Evolutionary conservation across 164 flowering plant genomes (phyloP), one percentile per base, ranked within the genome.

Genomic region (Paratinospora sagittata): DNA sequence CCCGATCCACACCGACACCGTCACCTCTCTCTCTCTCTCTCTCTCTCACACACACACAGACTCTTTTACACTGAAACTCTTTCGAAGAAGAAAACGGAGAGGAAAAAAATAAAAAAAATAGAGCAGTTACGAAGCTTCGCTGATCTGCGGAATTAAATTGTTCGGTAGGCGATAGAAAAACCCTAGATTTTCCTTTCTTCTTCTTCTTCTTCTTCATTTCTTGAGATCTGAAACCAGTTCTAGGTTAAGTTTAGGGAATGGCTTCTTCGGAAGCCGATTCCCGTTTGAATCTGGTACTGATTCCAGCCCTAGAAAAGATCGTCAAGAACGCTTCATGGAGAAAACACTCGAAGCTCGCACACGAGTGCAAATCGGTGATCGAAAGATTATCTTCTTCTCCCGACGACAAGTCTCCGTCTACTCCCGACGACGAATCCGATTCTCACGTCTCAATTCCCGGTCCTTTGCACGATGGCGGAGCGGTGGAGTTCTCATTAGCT

Each of bases 201-300:
- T 65, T 65, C 34, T 30, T 30, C 7, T 6, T 61, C 6, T 24
- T 65, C 41, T 65, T 65, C 64, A 36, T 45, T 64, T 52, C 49
- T 41, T 21, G 65, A 72, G 84, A 82, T 82, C 85, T 76, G 80
- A 74, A 24, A 37, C 34, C 27, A 30, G 27, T 60, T 65, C 62
- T 57, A 61, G 47, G 21, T 61, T 62, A 45, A 19, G 57, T 67
- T 30, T 30, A 70, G 90, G 94, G 92, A 88, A 90, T 90, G 98
- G 97, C 97, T 90, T 90, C 97, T 80, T 73, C 91, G 94, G 97
- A 90, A 86, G 97, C 97, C 86, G 91, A 88, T 88, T 91, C 99
- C 95, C 97, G 93, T 52, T 79, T 95, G 70, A 76, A 68, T 75
- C 85, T 77, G 81, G 85, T 86, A 24, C 47, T 95, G 1, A 39